Conservation (phyloP, 345 rosid genomes). For the Arabis alpina region DNA sequence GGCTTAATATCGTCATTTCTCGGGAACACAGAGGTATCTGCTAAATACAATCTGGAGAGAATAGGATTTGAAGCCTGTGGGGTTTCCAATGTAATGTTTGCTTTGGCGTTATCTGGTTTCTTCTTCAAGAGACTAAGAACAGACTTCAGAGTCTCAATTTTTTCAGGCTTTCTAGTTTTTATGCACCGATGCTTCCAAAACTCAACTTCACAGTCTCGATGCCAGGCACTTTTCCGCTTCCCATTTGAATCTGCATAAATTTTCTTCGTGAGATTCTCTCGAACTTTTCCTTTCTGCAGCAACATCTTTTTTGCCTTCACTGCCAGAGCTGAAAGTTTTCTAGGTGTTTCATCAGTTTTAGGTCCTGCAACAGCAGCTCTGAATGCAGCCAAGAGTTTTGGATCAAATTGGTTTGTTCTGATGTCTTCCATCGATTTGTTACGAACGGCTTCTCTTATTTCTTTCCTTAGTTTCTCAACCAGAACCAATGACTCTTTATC, state of each 20-base stretch:
- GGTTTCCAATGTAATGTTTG: constrained; percentile 47
- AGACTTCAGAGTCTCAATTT: constrained; percentile 87
- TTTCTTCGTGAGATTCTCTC: constrained; percentile 94
- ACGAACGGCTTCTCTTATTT: constrained; percentile 87
- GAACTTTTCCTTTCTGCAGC: constrained; percentile 95
- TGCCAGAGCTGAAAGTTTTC: constrained; percentile 59
- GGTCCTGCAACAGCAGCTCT: constrained; percentile 81
- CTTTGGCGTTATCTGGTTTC: constrained; percentile 50
- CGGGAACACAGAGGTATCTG: constrained; percentile 95
- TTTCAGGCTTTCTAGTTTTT: constrained; percentile 79
- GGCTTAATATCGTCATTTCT: constrained; percentile 86
- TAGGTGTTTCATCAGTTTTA: constrained; percentile 63
- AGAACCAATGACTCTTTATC: constrained; percentile 69
- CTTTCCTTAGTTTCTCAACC: constrained; percentile 84
- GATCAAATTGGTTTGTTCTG: constrained; percentile 74
- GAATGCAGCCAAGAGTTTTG: constrained; percentile 93
- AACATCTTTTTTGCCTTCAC: constrained; percentile 76
- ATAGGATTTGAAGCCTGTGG: constrained; percentile 62
- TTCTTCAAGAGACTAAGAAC: constrained; percentile 79
- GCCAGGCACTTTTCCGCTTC: constrained; percentile 88
- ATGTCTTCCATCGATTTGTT: constrained; percentile 64
- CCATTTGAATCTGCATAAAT: constrained; percentile 88
- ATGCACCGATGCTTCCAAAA: constrained; percentile 97
- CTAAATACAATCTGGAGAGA: constrained; percentile 90
- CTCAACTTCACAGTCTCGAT: constrained; percentile 95